These are phyloP conservation scores for Ustilago vetiveriae DNA, from an alignment of 1,284 basidiomycete genomes.

Conservation along the genomic window DNA sequence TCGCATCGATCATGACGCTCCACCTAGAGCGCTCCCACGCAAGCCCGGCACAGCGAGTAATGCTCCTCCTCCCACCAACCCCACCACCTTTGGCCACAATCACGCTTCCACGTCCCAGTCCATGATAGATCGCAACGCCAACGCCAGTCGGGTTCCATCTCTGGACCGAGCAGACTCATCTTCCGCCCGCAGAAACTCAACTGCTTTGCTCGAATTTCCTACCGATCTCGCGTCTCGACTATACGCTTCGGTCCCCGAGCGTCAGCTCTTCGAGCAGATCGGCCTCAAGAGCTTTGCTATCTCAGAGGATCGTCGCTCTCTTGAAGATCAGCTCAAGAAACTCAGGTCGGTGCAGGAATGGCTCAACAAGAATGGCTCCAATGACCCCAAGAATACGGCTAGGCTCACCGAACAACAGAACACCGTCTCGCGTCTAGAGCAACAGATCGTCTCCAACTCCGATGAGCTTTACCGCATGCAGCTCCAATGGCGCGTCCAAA, in stretches of 20 bases:
- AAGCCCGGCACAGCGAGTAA: conserved; percentile 9
- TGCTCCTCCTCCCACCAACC: neutral
- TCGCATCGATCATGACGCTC: conserved; percentile 11
- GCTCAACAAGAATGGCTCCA: conserved; percentile 6
- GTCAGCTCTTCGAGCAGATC: conserved; percentile 16
- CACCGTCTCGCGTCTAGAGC: neutral
- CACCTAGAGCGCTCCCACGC: conserved; percentile 6
- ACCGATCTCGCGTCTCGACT: conserved; percentile 9
- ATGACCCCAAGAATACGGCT: conserved; percentile 1
- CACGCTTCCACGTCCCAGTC: conserved; percentile 4
- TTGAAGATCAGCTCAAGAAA: conserved; percentile 11
- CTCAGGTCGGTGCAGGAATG: conserved; percentile 7
- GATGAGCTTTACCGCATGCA: conserved; percentile 14
- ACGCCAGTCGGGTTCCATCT: neutral
- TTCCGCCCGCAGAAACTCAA: neutral
- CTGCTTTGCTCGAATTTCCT: neutral
- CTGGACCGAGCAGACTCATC: neutral
- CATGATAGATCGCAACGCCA: conserved; percentile 4
- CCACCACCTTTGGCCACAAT: neutral
- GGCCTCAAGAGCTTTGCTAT: conserved; percentile 14
- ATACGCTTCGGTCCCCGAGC: neutral
- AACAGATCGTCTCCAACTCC: conserved; percentile 9
- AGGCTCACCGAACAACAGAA: conserved; percentile 12
- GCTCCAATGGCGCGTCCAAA: conserved; percentile 6
- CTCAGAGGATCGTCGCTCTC: conserved; percentile 12